Percentiles rank a stretch among this genome's conserved stretches.
These are phyloP conservation scores for Sphagnum tenellum DNA, from an alignment of 225 moss, liverwort and hornwort species.

Conservation along the genomic window DNA sequence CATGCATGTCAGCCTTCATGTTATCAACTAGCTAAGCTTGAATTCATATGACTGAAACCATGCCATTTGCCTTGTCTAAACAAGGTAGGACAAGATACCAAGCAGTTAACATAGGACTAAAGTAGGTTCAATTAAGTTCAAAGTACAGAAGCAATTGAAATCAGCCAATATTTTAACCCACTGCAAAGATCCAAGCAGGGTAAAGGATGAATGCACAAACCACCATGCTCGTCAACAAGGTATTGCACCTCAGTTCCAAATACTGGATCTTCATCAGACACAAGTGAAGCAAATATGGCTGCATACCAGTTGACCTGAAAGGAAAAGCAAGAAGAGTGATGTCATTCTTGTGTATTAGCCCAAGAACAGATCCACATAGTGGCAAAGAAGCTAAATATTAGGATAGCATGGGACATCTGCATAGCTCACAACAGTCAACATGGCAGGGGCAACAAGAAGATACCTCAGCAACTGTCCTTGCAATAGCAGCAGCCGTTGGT, in stretches of 20 bases:
- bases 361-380: background rate
- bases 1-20: too few relatives aligned
- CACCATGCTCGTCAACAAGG: conserved; percentile 90
- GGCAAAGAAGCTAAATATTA: background rate
- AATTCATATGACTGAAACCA: too few relatives aligned
- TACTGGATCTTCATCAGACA: conserved; percentile 66
- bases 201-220: conserved; percentile 21
- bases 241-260: conserved; percentile 95
- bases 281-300: conserved; percentile 65
- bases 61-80: too few relatives aligned
- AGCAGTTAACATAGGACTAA: too few relatives aligned
- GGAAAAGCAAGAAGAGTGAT: background rate
- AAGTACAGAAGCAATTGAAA: too few relatives aligned
- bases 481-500: conserved; percentile 68
- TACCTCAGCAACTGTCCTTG: conserved; percentile 88
- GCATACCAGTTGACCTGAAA: conserved; percentile 90
- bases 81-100: too few relatives aligned
- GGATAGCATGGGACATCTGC: background rate
- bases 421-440: background rate
- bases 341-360: background rate
- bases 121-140: too few relatives aligned
- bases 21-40: too few relatives aligned
- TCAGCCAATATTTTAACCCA: background rate
- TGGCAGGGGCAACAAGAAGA: background rate
- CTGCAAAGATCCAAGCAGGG: background rate